phyloP scores from a whole-genome alignment of 176 grass and related monocot genomes.

The Chloris gayana region DNA sequence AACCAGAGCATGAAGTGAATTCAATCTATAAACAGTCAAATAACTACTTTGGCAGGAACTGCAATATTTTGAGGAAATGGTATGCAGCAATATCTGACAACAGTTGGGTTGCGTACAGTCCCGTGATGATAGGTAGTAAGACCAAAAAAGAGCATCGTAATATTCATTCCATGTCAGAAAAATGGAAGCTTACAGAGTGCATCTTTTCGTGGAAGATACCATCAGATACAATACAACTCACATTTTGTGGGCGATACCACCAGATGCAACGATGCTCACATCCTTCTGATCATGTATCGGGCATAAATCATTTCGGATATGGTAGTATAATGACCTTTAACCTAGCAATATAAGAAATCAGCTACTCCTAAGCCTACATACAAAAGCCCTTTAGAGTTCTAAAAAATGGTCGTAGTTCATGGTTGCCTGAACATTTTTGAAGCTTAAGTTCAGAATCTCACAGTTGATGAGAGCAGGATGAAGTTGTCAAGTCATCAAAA shows the following conservation, averaged over 20 bases:
- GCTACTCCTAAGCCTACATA: slow-evolving; percentile 16
- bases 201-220: slow-evolving; percentile 27
- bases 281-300: slow-evolving; percentile 6
- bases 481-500: slow-evolving; percentile 2
- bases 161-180: not conserved
- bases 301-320: slow-evolving; percentile 23
- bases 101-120: not conserved
- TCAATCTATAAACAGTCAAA: not conserved
- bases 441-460: slow-evolving; percentile 4
- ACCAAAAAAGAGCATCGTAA: not conserved
- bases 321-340: slow-evolving; percentile 4
- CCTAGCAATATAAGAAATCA: slow-evolving; percentile 32
- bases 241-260: slow-evolving; percentile 22
- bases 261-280: slow-evolving; percentile 30
- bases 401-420: not conserved
- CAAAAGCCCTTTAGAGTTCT: not conserved
- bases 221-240: slow-evolving; percentile 39
- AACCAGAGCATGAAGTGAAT: not conserved
- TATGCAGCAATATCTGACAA: not conserved
- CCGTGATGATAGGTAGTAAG: not conserved
- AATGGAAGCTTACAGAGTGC: slow-evolving; percentile 29
- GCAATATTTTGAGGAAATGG: not conserved
- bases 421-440: slow-evolving; percentile 12
- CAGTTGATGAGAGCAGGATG: not conserved
- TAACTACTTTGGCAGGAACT: not conserved